phyloP scores from a whole-genome alignment of 2,329 filamentous ascomycete genomes.

The Fusarium sororula region DNA sequence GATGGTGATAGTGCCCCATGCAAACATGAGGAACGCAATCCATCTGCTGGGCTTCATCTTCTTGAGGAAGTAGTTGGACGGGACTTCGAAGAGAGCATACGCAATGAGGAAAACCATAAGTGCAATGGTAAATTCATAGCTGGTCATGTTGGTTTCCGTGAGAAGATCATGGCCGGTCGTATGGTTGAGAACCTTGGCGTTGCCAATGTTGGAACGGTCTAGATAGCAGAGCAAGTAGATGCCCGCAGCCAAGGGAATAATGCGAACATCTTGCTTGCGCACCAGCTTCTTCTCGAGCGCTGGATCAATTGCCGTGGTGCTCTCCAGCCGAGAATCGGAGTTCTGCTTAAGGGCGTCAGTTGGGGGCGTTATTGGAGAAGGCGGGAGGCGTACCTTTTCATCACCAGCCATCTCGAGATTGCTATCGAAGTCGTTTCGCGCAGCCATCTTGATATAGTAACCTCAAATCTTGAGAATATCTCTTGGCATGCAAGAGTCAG shows the following conservation, averaged over 20 bases:
- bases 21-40: slow-evolving; percentile 45
- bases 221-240: slow-evolving; percentile 57
- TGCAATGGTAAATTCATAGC: slow-evolving; percentile 66
- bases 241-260: slow-evolving; percentile 34
- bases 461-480: too few species aligned
- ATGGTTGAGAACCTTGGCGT: slow-evolving; percentile 50
- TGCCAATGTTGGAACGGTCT: slow-evolving; percentile 61
- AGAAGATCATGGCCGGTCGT: slow-evolving; percentile 45
- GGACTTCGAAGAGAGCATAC: slow-evolving; percentile 65
- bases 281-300: slow-evolving; percentile 13
- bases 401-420: slow-evolving; percentile 8
- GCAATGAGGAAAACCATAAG: slow-evolving; percentile 53
- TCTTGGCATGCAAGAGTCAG: neutral
- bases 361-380: neutral
- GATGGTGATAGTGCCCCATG: slow-evolving; percentile 53
- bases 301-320: slow-evolving; percentile 1
- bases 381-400: slow-evolving; percentile 14
- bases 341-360: slow-evolving; percentile 6
- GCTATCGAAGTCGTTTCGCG: slow-evolving; percentile 3
- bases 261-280: slow-evolving; percentile 31
- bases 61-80: slow-evolving; percentile 57
- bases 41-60: slow-evolving; percentile 59
- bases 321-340: slow-evolving; percentile 19
- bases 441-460: neutral
- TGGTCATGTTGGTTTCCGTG: slow-evolving; percentile 56